Conservation (phyloP, 1,284 basidiomycete genomes). For the Trichosporon faecale region DNA sequence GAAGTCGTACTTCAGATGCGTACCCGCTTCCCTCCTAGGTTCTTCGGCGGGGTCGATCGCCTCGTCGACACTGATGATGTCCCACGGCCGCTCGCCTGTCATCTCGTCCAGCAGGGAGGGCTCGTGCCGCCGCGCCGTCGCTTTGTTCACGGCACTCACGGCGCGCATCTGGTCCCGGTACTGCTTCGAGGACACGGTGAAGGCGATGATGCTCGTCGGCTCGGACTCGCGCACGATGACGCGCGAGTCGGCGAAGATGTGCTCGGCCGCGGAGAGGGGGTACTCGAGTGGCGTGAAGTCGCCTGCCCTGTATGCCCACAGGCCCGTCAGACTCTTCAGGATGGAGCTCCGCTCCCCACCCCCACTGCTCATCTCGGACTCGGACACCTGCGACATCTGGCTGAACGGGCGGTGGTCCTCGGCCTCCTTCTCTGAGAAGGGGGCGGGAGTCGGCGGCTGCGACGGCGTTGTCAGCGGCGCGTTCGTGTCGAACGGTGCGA, state of each 20-base stretch:
- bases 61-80: slow-evolving; percentile 65
- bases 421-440: slow-evolving; percentile 29
- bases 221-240: slow-evolving; percentile 97
- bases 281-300: slow-evolving; percentile 59
- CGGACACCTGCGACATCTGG: slow-evolving; percentile 49
- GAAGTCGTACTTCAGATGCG: slow-evolving; percentile 61
- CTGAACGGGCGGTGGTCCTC: slow-evolving; percentile 33
- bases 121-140: slow-evolving; percentile 17
- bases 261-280: slow-evolving; percentile 62
- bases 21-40: slow-evolving; percentile 39
- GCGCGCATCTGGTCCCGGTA: slow-evolving; percentile 77
- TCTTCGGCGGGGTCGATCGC: slow-evolving; percentile 47
- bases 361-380: slow-evolving; percentile 53
- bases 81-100: slow-evolving; percentile 57
- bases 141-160: slow-evolving; percentile 55
- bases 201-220: slow-evolving; percentile 95
- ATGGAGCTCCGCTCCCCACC: slow-evolving; percentile 70
- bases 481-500: slow-evolving; percentile 51
- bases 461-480: slow-evolving; percentile 46
- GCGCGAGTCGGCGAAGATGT: slow-evolving; percentile 90
- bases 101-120: slow-evolving; percentile 20
- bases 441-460: slow-evolving; percentile 33
- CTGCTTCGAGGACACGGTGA: slow-evolving; percentile 86
- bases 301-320: slow-evolving; percentile 66
- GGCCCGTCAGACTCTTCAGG: slow-evolving; percentile 77